phyloP scores from a whole-genome alignment of 192 early-diverging fungal species.

The Coemansia sp. region DNA sequence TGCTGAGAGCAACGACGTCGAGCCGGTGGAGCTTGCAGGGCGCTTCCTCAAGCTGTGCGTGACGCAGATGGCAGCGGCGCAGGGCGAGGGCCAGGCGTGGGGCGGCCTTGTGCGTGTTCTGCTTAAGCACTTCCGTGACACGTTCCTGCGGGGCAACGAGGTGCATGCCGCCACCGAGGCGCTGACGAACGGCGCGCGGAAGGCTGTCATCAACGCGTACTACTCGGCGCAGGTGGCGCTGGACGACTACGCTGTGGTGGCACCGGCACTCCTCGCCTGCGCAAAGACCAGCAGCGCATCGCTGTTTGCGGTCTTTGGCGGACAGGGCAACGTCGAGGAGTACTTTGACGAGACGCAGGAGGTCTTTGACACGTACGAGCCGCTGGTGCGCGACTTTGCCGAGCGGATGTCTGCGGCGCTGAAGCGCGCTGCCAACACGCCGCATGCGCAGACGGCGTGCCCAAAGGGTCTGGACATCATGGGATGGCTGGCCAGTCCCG shows the following conservation, averaged over 20 bases:
- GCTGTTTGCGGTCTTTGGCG: slow-evolving; percentile 90
- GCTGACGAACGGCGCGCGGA: slow-evolving; percentile 59
- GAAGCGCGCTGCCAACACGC: slow-evolving; percentile 60
- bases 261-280: slow-evolving; percentile 70
- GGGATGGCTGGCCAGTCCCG: slow-evolving; percentile 77
- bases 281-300: slow-evolving; percentile 61
- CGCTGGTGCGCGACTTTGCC: slow-evolving; percentile 74
- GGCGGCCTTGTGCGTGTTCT: slow-evolving; percentile 70
- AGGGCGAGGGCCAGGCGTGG: slow-evolving; percentile 54
- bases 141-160: slow-evolving; percentile 78
- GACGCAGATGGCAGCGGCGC: slow-evolving; percentile 34
- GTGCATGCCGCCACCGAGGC: slow-evolving; percentile 74
- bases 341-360: slow-evolving; percentile 90
- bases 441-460: slow-evolving; percentile 66
- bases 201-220: slow-evolving; percentile 71
- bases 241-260: slow-evolving; percentile 26
- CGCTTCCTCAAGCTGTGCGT: slow-evolving; percentile 71
- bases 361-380: slow-evolving; percentile 78
- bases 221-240: slow-evolving; percentile 73
- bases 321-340: slow-evolving; percentile 92
- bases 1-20: slow-evolving; percentile 60
- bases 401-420: slow-evolving; percentile 71
- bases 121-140: slow-evolving; percentile 71
- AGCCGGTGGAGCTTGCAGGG: slow-evolving; percentile 71
- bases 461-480: slow-evolving; percentile 84